A percentile compares a stretch with the other conserved stretches of the same genome.
These are phyloP conservation scores for Antrodiella citrinella DNA, from an alignment of 768 basidiomycete species.

Conservation along the genomic window DNA sequence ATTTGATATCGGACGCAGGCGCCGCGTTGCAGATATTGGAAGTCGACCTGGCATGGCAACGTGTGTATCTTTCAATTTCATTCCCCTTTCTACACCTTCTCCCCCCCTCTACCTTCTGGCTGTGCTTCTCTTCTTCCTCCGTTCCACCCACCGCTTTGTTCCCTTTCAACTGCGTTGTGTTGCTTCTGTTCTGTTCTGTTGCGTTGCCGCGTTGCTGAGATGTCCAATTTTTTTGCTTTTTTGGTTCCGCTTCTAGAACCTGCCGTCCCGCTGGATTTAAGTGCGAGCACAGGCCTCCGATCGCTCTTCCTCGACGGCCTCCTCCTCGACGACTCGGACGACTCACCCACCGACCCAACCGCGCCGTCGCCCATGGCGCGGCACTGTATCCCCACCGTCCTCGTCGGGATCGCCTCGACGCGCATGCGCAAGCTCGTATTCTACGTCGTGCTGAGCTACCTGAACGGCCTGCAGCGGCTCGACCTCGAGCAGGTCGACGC, in stretches of 20 bases:
- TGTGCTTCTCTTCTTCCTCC: no score
- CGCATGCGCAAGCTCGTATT: not conserved
- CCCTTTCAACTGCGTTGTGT: no score
- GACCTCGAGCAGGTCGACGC: not conserved
- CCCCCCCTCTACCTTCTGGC: not conserved
- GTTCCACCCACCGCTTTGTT: no score
- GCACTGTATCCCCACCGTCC: not conserved
- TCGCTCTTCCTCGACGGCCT: not conserved
- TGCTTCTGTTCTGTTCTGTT: no score
- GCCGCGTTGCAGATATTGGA: not conserved
- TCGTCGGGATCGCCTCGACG: not conserved
- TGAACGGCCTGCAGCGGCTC: not conserved
- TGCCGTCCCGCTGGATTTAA: not conserved
- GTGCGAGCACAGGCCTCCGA: not conserved
- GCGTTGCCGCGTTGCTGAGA: not conserved
- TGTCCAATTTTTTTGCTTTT: not conserved
- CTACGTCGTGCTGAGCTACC: not conserved
- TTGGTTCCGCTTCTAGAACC: not conserved
- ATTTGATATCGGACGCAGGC: not conserved
- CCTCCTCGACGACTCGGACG: not conserved
- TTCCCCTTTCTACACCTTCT: not conserved
- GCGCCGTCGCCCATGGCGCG: not conserved
- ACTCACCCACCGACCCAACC: not conserved
- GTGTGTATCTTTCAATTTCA: no score
- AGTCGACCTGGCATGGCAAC: not conserved